phyloP scores from a whole-genome alignment of 176 grass and related monocot genomes.

The Neostapfia colusana region DNA sequence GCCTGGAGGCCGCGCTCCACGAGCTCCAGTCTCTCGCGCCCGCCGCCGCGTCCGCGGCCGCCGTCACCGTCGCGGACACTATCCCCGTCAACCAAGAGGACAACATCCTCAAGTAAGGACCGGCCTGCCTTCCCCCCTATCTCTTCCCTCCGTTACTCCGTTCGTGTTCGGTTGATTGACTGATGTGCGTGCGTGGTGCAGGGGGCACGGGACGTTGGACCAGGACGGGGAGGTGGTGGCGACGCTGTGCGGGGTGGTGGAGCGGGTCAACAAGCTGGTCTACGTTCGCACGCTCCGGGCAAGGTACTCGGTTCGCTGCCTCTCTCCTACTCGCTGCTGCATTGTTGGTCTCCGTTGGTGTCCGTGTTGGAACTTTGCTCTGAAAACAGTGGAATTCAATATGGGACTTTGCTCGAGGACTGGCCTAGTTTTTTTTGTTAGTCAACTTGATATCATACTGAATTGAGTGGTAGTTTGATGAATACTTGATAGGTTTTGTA shows the following conservation, averaged over 20 bases:
- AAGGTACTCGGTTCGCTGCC: conserved; percentile 43
- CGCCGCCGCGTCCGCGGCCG: conserved; percentile 42
- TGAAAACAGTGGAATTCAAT: not conserved
- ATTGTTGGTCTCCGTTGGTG: not conserved
- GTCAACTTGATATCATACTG: not conserved
- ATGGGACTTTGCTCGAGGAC: not conserved
- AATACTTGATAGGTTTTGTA: not conserved
- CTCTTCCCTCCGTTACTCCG: not conserved
- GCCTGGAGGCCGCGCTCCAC: conserved; percentile 71
- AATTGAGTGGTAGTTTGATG: not conserved
- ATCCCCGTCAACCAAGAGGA: conserved; percentile 90
- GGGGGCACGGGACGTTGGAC: conserved; percentile 86
- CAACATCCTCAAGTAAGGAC: conserved; percentile 80
- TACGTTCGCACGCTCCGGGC: conserved; percentile 76
- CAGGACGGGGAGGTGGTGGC: conserved; percentile 81
- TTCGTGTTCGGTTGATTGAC: not conserved
- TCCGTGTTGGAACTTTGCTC: not conserved
- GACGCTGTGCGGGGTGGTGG: conserved; percentile 81
- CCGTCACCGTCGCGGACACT: conserved; percentile 70
- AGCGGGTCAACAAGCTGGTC: conserved; percentile 94
- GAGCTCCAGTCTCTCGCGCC: conserved; percentile 57
- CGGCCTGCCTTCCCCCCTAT: not conserved
- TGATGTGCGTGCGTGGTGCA: conserved; percentile 15
- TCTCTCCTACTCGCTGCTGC: not conserved
- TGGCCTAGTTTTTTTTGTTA: not conserved